Conservation (phyloP, 495 filamentous ascomycete genomes). For the Podospora conica region DNA sequence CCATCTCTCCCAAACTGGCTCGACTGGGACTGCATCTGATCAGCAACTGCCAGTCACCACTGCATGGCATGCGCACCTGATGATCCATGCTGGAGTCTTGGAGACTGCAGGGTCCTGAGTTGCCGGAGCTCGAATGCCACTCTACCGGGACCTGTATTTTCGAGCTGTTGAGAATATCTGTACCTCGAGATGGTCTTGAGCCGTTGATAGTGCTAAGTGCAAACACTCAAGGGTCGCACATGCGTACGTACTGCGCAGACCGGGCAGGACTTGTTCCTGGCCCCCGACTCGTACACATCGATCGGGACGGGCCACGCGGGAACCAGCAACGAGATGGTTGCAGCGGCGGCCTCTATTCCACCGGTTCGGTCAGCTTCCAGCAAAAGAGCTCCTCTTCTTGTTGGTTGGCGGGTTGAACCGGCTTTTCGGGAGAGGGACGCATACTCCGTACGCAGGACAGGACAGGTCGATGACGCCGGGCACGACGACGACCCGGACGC, state of each 20-base stretch:
- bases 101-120: neutral
- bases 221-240: too few relatives aligned
- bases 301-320: neutral
- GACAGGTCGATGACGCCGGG: neutral
- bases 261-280: neutral
- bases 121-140: neutral
- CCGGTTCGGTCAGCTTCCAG: neutral
- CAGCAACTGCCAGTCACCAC: neutral
- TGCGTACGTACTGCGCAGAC: neutral
- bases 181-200: neutral
- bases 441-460: too few relatives aligned
- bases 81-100: neutral
- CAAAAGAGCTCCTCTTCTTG: neutral
- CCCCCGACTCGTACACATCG: neutral
- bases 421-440: neutral
- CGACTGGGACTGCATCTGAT: neutral
- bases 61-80: neutral
- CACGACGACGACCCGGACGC: neutral
- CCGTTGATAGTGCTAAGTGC: too few relatives aligned
- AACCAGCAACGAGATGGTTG: neutral
- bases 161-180: neutral
- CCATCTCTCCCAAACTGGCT: neutral
- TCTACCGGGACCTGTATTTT: neutral
- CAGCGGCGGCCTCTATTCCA: neutral
- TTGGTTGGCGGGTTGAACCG: neutral